Base-by-base conservation (phyloP, 441 rosid species). In the Syzygium syzygioides region DNA sequence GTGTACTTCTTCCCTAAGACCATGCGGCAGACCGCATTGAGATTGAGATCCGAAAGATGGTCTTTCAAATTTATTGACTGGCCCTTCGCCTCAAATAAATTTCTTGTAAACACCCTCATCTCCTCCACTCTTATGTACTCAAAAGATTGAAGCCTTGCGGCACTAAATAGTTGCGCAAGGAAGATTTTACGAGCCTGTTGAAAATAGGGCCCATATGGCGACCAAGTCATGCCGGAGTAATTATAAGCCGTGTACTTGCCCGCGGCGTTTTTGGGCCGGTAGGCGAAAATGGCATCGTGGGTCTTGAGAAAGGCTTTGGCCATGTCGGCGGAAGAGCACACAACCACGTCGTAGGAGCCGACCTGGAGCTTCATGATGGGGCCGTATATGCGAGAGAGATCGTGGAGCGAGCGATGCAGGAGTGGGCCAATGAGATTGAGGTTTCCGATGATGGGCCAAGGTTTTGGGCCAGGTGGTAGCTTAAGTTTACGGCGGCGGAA, bases 111-210 rank as follows among this genome's bases (percentile, higher is more conserved):
- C 8, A 79, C 64, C 12, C 85, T 45, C 76, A 88, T 56, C 62
- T 94, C 94, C 90, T 93, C 92, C 7, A 86, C 92, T 52, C 95
- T 86, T 23, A 93, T 94, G 45, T 90, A 93, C 92, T 91, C 94
- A 20, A 17, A 94, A 9, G 93, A 94, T 25, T 93, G 91, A 2
- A 94, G 91, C 66, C 94, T 92, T 66, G 89, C 91, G 1, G 90
- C 76, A 84, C 91, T 92, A 57, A 93, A 90, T 10, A 93, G 87
- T 79, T 91, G 83, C 2, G 53, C 56, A 13, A 87, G 86, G 88
- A 20, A 92, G 45, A 93, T 90, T 83, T 90, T 93, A 6, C 93
- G 92, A 7, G 90, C 90, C 55, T 91, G 93, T n/a, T 92, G 91
- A 94, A 93, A 92, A 48, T 93, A 91, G 1, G 92, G 91, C 2